Evolutionary conservation across 2,329 filamentous ascomycete genomes (phyloP).

Genomic region (Arthrobotrys iridis): DNA sequence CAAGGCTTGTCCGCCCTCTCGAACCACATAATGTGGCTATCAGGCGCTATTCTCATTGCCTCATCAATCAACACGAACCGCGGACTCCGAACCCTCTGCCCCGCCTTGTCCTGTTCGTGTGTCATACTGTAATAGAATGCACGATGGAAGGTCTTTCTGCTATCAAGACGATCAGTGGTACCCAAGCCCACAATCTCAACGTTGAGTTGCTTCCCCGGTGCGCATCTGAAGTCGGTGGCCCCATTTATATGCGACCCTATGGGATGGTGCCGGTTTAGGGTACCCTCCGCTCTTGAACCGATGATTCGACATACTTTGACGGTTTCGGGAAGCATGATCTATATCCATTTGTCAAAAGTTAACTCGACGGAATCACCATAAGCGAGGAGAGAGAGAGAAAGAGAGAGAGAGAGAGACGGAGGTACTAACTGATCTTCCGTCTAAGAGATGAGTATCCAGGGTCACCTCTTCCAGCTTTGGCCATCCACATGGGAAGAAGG

Average conservation of each 20-base stretch:
- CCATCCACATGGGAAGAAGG: conserved; percentile 31
- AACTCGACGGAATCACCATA: too few relatives aligned
- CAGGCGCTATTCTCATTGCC: background rate
- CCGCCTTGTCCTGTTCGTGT: background rate
- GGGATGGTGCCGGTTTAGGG: background rate
- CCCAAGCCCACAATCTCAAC: background rate
- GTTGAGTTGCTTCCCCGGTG: background rate
- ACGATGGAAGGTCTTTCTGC: background rate
- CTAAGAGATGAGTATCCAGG: background rate
- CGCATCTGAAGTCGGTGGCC: background rate
- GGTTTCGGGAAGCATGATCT: conserved; percentile 20
- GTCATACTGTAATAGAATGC: background rate
- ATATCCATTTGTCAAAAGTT: too few relatives aligned
- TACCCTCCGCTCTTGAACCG: background rate
- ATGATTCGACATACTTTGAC: conserved; percentile 30
- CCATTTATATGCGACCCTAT: background rate
- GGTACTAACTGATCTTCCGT: background rate
- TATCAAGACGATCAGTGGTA: background rate
- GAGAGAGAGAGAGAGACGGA: background rate
- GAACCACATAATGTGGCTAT: conserved; percentile 28
- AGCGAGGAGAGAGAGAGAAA: background rate
- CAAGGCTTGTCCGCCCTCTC: conserved; percentile 29
- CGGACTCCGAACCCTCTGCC: background rate
- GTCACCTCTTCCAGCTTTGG: conserved; percentile 24
- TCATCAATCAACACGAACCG: background rate